A percentile compares a stretch with the other conserved stretches of the same genome.
These are phyloP conservation scores for Trametes hirsuta DNA, from an alignment of 1,284 basidiomycete species.

Conservation along the genomic window DNA sequence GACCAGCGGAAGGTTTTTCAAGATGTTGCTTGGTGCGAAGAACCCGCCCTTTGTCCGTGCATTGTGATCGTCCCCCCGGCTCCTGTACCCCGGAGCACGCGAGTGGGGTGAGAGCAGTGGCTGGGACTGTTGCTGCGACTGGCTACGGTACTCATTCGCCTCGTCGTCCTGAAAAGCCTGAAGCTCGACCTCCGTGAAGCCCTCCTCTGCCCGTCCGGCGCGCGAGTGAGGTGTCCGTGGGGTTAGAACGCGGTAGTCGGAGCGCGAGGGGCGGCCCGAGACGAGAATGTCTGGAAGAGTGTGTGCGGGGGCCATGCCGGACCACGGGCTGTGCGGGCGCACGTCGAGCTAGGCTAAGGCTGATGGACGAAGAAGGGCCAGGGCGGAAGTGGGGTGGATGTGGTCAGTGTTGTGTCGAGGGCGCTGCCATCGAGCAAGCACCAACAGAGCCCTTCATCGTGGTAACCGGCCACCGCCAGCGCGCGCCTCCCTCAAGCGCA, in stretches of 20 bases:
- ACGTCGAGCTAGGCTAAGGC: neutral
- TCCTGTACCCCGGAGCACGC: slow-evolving; percentile 43
- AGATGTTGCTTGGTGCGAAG: slow-evolving; percentile 13
- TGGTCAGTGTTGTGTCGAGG: neutral
- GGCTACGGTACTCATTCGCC: slow-evolving; percentile 38
- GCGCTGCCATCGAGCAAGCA: neutral
- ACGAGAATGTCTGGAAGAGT: slow-evolving; percentile 28
- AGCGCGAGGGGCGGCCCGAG: slow-evolving; percentile 37
- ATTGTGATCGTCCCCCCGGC: slow-evolving; percentile 42
- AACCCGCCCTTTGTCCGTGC: slow-evolving; percentile 11
- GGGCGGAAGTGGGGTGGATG: neutral
- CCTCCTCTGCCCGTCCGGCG: slow-evolving; percentile 59
- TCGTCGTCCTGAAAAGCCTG: slow-evolving; percentile 46
- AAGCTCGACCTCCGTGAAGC: slow-evolving; percentile 50
- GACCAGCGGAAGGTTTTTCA: slow-evolving; percentile 38
- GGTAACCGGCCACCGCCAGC: neutral
- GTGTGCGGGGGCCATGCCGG: slow-evolving; percentile 11
- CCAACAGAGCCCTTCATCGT: neutral
- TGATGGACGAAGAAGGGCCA: neutral
- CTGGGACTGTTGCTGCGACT: slow-evolving; percentile 47
- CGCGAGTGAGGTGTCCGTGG: slow-evolving; percentile 68
- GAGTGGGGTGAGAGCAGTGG: slow-evolving; percentile 54
- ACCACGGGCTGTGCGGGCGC: neutral
- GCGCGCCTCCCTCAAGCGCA: slow-evolving; percentile 2
- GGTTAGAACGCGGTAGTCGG: slow-evolving; percentile 50